phyloP scores from a whole-genome alignment of 108 stramenopile species.

The Phaeodactylum tricornutum region DNA sequence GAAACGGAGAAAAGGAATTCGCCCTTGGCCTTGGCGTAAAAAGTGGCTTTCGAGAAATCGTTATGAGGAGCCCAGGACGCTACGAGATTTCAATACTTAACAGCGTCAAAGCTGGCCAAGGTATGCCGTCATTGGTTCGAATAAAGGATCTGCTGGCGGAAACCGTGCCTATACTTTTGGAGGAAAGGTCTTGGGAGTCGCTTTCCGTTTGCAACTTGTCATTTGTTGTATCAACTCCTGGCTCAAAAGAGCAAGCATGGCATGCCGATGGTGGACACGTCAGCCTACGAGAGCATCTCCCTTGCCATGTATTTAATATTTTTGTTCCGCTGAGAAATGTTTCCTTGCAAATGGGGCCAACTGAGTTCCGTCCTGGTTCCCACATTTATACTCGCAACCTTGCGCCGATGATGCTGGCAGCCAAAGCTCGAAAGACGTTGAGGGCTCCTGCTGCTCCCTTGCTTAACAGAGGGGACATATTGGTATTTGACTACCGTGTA shows the following conservation, averaged over 20 bases:
- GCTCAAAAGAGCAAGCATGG: conserved; percentile 50
- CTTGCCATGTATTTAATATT: conserved; percentile 53
- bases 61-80: conserved; percentile 62
- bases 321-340: conserved; percentile 59
- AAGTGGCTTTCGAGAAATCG: conserved; percentile 54
- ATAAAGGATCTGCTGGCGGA: conserved; percentile 5
- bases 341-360: conserved; percentile 36
- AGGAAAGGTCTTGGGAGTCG: background rate
- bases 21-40: conserved; percentile 28
- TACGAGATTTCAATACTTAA: conserved; percentile 49
- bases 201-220: conserved; percentile 15
- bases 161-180: conserved; percentile 5
- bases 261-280: conserved; percentile 72
- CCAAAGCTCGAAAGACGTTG: conserved; percentile 39
- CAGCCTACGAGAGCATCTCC: conserved; percentile 24
- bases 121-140: conserved; percentile 1
- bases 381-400: conserved; percentile 58
- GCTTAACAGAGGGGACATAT: conserved; percentile 35
- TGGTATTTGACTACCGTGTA: conserved; percentile 69
- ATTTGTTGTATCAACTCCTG: conserved; percentile 50
- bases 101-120: background rate
- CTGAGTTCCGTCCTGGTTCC: conserved; percentile 60
- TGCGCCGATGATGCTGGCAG: conserved; percentile 47
- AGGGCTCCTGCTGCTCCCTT: conserved; percentile 28
- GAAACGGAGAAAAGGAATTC: conserved; percentile 2